These are phyloP conservation scores for Gossypium schwendimanii DNA, from an alignment of 441 rosid genomes.

Conservation along the genomic window DNA sequence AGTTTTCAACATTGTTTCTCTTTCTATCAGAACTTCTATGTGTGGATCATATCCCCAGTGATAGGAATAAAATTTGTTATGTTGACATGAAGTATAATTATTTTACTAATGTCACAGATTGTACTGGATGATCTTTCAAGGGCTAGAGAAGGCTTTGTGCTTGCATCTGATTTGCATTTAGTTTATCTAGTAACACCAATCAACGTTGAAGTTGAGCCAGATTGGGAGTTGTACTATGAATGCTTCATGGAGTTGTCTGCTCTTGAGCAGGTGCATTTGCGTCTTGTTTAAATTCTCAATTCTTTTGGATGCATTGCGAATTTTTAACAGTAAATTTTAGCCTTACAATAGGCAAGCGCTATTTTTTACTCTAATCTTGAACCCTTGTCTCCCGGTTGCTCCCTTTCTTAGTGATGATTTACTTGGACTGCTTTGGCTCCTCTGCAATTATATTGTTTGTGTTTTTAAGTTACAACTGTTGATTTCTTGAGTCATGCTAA, in stretches of 20 bases:
- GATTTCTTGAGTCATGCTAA: neutral
- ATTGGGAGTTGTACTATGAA: conserved; percentile 90
- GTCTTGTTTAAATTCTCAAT: neutral
- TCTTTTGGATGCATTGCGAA: neutral
- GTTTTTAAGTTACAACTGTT: neutral
- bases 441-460: neutral
- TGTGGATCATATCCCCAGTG: neutral
- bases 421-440: neutral
- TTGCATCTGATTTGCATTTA: conserved; percentile 94
- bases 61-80: conserved; percentile 15
- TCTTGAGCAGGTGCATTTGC: conserved; percentile 68
- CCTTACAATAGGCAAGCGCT: neutral
- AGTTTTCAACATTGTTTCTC: conserved; percentile 9
- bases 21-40: conserved; percentile 10
- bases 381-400: neutral
- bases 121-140: conserved; percentile 94
- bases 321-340: neutral
- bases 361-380: neutral
- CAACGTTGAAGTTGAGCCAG: conserved; percentile 91
- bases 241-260: conserved; percentile 84
- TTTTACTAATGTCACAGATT: conserved; percentile 43
- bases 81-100: neutral
- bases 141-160: conserved; percentile 97
- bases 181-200: conserved; percentile 90
- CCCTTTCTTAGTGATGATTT: neutral